A percentile compares a stretch with the other conserved stretches of the same genome.
phyloP scores from a whole-genome alignment of 345 rosid species.

The Salix viminalis region DNA sequence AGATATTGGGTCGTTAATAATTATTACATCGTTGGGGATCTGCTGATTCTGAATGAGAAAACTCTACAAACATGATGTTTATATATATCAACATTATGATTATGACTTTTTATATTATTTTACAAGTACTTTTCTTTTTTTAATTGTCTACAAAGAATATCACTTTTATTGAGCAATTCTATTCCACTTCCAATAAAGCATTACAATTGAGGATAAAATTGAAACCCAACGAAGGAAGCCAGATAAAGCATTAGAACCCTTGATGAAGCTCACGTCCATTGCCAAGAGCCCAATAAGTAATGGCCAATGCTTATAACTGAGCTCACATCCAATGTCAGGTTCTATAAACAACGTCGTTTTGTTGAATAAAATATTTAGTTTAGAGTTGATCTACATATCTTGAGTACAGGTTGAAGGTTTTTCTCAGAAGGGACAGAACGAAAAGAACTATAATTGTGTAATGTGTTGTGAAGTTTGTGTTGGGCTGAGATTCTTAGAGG shows the following conservation, averaged over 20 bases:
- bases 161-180: too few relatives aligned
- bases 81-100: background rate
- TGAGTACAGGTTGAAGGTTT: too few relatives aligned
- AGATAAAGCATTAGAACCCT: background rate
- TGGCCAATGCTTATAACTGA: background rate
- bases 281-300: background rate
- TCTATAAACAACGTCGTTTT: background rate
- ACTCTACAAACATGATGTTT: background rate
- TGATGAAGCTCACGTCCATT: background rate
- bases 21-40: background rate
- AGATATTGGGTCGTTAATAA: background rate
- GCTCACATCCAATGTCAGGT: background rate
- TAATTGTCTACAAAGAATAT: too few relatives aligned
- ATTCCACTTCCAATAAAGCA: too few relatives aligned
- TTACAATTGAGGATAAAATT: too few relatives aligned
- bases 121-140: too few relatives aligned
- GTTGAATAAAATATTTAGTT: background rate
- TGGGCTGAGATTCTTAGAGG: too few relatives aligned
- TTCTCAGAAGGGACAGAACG: too few relatives aligned
- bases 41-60: background rate
- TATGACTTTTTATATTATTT: background rate
- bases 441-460: too few relatives aligned
- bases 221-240: background rate
- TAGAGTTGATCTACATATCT: too few relatives aligned
- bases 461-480: too few relatives aligned